Percentiles rank a stretch among this genome's conserved stretches.
Evolutionary conservation across 208 protist species (phyloP).

Genomic region (Naegleria lovaniensis): DNA sequence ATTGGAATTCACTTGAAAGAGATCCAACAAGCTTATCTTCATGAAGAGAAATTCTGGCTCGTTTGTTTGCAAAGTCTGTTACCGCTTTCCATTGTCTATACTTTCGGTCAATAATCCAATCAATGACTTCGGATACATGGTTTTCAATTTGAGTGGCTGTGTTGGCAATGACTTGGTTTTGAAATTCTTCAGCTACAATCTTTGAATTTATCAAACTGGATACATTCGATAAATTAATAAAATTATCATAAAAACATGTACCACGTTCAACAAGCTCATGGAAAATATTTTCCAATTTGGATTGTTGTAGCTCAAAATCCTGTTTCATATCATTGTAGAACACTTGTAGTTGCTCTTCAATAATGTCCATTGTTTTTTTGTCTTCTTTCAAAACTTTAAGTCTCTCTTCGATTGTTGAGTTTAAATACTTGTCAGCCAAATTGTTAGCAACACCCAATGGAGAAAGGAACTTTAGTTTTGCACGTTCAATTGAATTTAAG

Average conservation of each 20-base stretch:
- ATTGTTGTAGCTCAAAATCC: constrained; percentile 14
- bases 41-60: background rate
- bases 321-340: background rate
- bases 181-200: background rate
- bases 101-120: constrained; percentile 30
- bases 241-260: constrained; percentile 22
- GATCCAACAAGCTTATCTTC: constrained; percentile 19
- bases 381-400: background rate
- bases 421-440: background rate
- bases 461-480: background rate
- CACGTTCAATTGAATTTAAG: background rate
- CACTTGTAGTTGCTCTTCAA: background rate
- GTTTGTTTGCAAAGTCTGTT: background rate
- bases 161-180: constrained; percentile 11
- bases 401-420: background rate
- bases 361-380: background rate
- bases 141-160: constrained; percentile 2
- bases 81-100: constrained; percentile 25
- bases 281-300: constrained; percentile 18
- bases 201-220: background rate
- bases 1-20: constrained; percentile 8
- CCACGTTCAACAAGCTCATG: background rate
- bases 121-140: constrained; percentile 21
- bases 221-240: background rate
- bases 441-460: background rate